A percentile compares a stretch with the other conserved stretches of the same genome.
phyloP scores from a whole-genome alignment of 768 basidiomycete species.

The Kwoniella pini region DNA sequence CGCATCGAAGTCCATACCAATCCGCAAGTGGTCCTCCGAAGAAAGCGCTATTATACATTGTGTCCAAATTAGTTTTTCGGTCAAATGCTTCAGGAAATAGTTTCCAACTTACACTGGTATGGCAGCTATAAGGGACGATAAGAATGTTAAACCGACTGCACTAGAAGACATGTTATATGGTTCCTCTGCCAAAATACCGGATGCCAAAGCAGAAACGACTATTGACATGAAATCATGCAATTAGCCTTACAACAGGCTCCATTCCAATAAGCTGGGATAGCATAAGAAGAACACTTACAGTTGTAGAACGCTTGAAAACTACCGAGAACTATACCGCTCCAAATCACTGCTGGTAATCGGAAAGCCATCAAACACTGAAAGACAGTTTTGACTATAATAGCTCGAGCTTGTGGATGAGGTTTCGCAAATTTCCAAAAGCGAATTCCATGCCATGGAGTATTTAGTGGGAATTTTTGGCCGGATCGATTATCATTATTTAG shows the following conservation, averaged over 20 bases:
- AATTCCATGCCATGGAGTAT: neutral
- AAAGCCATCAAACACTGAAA: conserved; percentile 4
- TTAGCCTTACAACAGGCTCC: too few species aligned
- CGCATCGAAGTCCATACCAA: conserved; percentile 9
- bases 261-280: neutral
- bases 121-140: conserved; percentile 5
- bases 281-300: conserved; percentile 6
- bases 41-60: conserved; percentile 5
- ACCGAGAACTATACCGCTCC: conserved; percentile 9
- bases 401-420: conserved; percentile 1
- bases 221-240: neutral
- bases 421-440: conserved; percentile 7
- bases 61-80: neutral
- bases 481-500: neutral
- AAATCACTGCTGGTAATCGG: conserved; percentile 6
- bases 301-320: conserved; percentile 15
- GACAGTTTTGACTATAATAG: conserved; percentile 3
- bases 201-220: conserved; percentile 8
- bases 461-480: neutral
- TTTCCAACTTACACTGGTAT: conserved; percentile 14
- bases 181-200: conserved; percentile 3
- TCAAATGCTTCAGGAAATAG: neutral
- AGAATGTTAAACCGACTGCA: conserved; percentile 14
- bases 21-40: conserved; percentile 17
- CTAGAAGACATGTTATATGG: conserved; percentile 18